Percentiles rank a stretch among this genome's conserved stretches.
phyloP scores from a whole-genome alignment of 805 yeast species.

The Candida nanaspora region DNA sequence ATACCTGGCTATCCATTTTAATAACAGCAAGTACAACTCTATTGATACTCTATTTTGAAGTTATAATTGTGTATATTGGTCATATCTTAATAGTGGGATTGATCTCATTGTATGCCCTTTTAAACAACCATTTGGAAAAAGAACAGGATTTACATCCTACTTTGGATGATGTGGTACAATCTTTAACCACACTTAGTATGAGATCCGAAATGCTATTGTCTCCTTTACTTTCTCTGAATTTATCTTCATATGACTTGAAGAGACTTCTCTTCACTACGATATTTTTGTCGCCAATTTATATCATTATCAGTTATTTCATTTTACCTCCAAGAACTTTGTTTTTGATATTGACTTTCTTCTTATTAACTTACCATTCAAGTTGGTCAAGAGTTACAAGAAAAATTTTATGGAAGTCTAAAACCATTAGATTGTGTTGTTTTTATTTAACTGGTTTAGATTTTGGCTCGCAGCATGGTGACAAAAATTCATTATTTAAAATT shows the following conservation, averaged over 20 bases:
- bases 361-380: conserved; percentile 79
- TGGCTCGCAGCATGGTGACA: conserved; percentile 25
- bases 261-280: conserved; percentile 78
- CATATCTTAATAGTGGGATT: conserved; percentile 64
- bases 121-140: conserved; percentile 48
- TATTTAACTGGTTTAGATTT: conserved; percentile 86
- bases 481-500: conserved; percentile 39
- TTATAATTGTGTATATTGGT: conserved; percentile 73
- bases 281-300: conserved; percentile 79
- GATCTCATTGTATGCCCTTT: conserved; percentile 50
- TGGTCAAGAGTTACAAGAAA: conserved; percentile 80
- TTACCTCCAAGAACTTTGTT: conserved; percentile 66
- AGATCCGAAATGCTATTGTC: conserved; percentile 70
- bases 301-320: conserved; percentile 58
- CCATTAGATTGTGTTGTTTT: conserved; percentile 64
- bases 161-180: conserved; percentile 76
- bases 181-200: conserved; percentile 65
- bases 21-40: conserved; percentile 48
- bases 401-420: conserved; percentile 75
- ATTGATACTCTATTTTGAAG: conserved; percentile 69
- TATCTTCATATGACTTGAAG: conserved; percentile 72
- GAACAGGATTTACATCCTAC: conserved; percentile 68
- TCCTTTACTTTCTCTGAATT: conserved; percentile 71
- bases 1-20: conserved; percentile 66
- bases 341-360: conserved; percentile 48